Evolutionary conservation across 164 flowering plant genomes (phyloP), one percentile per base, ranked within the genome.

Genomic region (Vitis labrusca): DNA sequence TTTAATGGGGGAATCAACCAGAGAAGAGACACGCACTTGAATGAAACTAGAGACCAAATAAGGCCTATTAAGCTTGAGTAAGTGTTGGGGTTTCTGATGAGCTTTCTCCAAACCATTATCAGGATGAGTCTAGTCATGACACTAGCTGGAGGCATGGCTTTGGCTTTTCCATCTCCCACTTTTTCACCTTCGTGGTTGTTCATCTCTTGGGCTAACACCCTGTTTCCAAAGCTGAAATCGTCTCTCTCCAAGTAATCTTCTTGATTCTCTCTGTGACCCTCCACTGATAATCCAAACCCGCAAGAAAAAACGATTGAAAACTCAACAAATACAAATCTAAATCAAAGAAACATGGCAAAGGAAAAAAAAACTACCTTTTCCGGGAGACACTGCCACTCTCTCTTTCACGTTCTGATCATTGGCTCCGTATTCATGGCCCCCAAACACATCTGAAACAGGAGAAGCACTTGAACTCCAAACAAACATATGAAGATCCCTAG

Each of bases 381-480:
- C 87, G 5, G 97, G 95, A 50, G 98, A 90, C 10, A 89, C 83
- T 63, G 84, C 78, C 73, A 91, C 63, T 68, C 84, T 85, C 8
- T 86, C 85, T 48, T 89, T 37, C 6, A 37, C 97, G 66, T 89
- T 86, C n/a, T 77, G 88, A 64, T 91, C 86, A 8, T 75, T 70
- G 29, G 73, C 79, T 3, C 79, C 87, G 70, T 79, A 81, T 47
- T 87, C 91, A 73, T 84, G 87, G 48, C 87, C 81, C 5, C 97
- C 97, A 74, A 89, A 88, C 50, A 91, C 97, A 73, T 95, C 98
- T 0, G 99, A 95, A 15, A 93, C 99, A 8, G 99, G 99, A 50
- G 99, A 95, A 61, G 96, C 90, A 73, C 94, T 95, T 0, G 98
- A 92, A 64, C 98, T 95, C 99, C 99, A 95, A 29, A 95, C 98